Base-by-base conservation (phyloP, 116 monocot genomes). In the Posidonia oceanica region DNA sequence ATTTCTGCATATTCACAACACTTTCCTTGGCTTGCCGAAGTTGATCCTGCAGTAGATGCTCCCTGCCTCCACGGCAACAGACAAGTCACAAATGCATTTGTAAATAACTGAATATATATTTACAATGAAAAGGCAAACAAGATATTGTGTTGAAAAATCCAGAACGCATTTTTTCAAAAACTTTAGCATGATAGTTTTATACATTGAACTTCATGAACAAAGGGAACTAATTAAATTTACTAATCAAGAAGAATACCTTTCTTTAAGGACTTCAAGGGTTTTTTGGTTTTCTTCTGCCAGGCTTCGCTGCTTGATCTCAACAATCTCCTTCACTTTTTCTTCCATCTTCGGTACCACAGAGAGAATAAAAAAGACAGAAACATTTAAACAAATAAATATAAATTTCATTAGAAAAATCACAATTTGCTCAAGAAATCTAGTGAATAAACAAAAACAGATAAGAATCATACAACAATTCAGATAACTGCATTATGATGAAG, bases 231-330 rank as follows among this genome's bases (percentile, higher is more conserved):
- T 12, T 48, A 7, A 48, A 48, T 48, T 48, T 10, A 48, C 2
- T 48, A 48, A 64, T 39, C 39, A 20, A 66, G 52, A 52, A 59
- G 36, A 40, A 22, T 80, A 97, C 97, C 97, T 92, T 78, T 97
- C 97, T 81, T 92, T 97, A 42, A 97, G 69, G 74, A 90, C 89
- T 71, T 97, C 97, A 36, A 97, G 82, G 63, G 92, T 97, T 79
- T 89, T 97, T 70, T 92, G 97, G 69, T 87, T 97, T 76, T 97
- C 97, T 81, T 97, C 97, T 48, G 97, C 89, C 51, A 97, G 74
- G 70, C 85, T 97, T 21, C 97, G 87, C 68, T 97, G 97, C 71
- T 85, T 89, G 60, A 97, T 97, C 74, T 97, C 97, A 72, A 96
- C 96, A 76, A 96, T 78, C 75, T 96, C 96, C 68, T 84, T 89